Evolutionary conservation across 305 asterid genomes (phyloP).

Genomic region (Solanum hybrid): DNA sequence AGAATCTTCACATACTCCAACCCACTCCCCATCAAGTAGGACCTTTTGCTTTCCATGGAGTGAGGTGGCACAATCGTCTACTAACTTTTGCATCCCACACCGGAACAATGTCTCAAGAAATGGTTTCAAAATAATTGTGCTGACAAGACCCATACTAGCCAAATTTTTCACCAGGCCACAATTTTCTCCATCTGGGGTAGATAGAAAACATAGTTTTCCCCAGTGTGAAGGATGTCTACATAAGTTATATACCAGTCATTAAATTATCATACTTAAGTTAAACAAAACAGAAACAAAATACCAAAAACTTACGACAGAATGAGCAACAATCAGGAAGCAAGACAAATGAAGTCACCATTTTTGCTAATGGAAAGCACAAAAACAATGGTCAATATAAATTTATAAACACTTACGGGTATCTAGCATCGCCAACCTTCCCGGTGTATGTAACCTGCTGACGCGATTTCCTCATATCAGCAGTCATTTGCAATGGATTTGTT

Average conservation of each 20-base stretch:
- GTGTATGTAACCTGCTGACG: slow-evolving; percentile 83
- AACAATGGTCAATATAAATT: background rate
- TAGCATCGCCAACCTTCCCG: slow-evolving; percentile 92
- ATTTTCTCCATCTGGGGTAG: slow-evolving; percentile 96
- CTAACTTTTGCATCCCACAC: slow-evolving; percentile 71
- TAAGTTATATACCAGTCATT: slow-evolving; percentile 12
- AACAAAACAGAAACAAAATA: background rate
- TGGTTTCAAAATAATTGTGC: slow-evolving; percentile 39
- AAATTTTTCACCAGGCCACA: slow-evolving; percentile 93
- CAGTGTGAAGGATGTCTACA: slow-evolving; percentile 94
- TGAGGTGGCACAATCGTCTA: slow-evolving; percentile 33
- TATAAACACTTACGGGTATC: slow-evolving; percentile 77
- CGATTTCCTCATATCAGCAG: slow-evolving; percentile 88
- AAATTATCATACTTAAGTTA: background rate
- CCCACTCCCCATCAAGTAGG: slow-evolving; percentile 86
- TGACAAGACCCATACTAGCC: slow-evolving; percentile 79
- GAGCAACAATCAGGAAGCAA: background rate
- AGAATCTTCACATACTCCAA: slow-evolving; percentile 73
- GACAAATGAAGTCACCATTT: background rate
- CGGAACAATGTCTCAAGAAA: slow-evolving; percentile 36
- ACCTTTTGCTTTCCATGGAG: slow-evolving; percentile 50
- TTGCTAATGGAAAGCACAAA: background rate
- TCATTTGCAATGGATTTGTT: slow-evolving; percentile 82
- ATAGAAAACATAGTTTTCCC: slow-evolving; percentile 86
- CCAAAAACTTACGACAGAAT: background rate